Base-by-base conservation (phyloP, 2,329 filamentous ascomycete genomes). In the Neospermospora avenae region DNA sequence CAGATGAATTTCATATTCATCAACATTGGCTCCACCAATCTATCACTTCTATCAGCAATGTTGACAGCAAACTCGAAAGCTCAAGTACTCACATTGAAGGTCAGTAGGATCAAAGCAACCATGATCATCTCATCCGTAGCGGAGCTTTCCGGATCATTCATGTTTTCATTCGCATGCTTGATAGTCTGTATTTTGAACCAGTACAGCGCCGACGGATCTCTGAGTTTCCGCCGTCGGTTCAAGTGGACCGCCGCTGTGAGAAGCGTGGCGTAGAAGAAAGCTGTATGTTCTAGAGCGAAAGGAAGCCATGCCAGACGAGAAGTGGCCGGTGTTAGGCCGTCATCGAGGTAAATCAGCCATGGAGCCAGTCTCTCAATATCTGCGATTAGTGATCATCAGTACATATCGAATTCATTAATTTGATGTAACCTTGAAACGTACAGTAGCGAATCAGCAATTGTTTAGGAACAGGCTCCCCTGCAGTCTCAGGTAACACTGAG, bases 1-100 rank as follows among this genome's bases (percentile, higher is more conserved):
- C 4, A 69, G 52, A 54, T 68, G 67, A 22, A 62, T 64, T 35
- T 67, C 63, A 51, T 66, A 68, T 46, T 69, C 67, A 11, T 63
- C 57, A 25, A 53, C 45, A 48, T 63, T 53, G n/a, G 53, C 54
- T 20, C 54, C 63, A 37, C 63, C 63, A 8, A 67, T 64, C 66
- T 67, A 37, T 13, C 13, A 24, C 6, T 7, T 25, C 25, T 22
- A 10, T 54, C 24, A 60, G 34, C 35, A 18, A 22, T 2, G 34
- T 22, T 41, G 4, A 18, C 14, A 46, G 14, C 11, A 4, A 6
- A 11, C 6, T 34, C n/a, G 10, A n/a, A 24, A 6, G 20, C 10
- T 34, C 51, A 13, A 4, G 20, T 2, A 54, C 60, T 58, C 35
- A 63, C 62, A 46, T 66, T 66, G 35, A 67, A 68, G 42, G 66